Conservation (phyloP, 1,284 basidiomycete species). For the Tilletia setariae region DNA sequence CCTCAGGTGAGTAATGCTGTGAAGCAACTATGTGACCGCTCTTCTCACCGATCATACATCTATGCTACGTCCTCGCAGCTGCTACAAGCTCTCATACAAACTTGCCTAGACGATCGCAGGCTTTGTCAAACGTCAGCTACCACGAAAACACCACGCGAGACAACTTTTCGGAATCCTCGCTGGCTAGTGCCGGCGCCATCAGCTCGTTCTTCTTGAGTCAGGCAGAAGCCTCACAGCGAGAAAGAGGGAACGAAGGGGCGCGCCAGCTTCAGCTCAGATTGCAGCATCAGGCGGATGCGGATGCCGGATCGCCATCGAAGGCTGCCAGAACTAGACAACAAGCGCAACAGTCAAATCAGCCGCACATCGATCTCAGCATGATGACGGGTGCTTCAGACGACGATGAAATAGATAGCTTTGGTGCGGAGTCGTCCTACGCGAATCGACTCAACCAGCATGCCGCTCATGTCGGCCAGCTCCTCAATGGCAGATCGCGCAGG, state of each 20-base stretch:
- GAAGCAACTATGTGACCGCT: not conserved
- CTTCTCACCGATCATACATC: not conserved
- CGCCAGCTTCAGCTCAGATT: not conserved
- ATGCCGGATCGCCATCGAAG: not conserved
- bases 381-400: constrained; percentile 10
- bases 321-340: not conserved
- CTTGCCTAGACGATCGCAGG: no score
- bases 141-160: not conserved
- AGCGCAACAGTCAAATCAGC: not conserved
- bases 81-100: not conserved
- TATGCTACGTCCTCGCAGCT: not conserved
- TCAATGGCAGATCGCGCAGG: not conserved
- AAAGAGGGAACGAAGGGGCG: not conserved
- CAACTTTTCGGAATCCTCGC: not conserved
- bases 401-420: not conserved
- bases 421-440: not conserved
- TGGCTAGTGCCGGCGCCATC: not conserved
- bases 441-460: not conserved
- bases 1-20: not conserved
- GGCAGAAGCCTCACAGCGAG: not conserved
- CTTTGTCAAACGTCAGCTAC: not conserved
- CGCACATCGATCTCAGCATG: not conserved
- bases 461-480: not conserved
- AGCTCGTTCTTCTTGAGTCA: constrained; percentile 9
- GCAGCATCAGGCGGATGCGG: not conserved